These are phyloP conservation scores for Neckera pumila DNA, from an alignment of 225 moss, liverwort and hornwort genomes.

Conservation along the genomic window DNA sequence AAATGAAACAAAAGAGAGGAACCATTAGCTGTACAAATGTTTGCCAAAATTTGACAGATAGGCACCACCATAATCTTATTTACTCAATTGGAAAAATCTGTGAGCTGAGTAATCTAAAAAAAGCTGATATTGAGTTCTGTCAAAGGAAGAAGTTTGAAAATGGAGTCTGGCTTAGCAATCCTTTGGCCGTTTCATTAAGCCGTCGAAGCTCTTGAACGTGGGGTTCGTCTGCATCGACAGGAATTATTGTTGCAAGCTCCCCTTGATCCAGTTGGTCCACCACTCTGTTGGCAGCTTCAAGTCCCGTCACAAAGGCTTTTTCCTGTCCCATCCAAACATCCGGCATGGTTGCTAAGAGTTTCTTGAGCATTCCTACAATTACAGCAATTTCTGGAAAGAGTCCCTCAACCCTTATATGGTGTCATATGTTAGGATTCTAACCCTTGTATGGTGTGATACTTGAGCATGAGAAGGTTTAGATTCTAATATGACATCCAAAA, in stretches of 20 bases:
- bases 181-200: conserved; percentile 51
- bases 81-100: neutral
- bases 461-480: neutral
- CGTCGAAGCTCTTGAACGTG: conserved; percentile 64
- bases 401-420: neutral
- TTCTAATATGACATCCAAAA: neutral
- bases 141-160: conserved; percentile 35
- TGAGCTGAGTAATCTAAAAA: neutral
- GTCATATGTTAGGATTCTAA: neutral
- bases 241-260: conserved; percentile 43
- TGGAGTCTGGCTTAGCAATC: conserved; percentile 33
- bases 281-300: conserved; percentile 87
- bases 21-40: neutral
- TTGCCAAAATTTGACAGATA: neutral
- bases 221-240: conserved; percentile 73
- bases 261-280: conserved; percentile 57
- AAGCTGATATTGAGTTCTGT: neutral
- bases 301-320: conserved; percentile 90
- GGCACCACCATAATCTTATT: neutral
- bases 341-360: neutral
- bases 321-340: conserved; percentile 34
- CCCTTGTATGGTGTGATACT: neutral
- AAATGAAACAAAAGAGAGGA: neutral
- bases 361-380: neutral
- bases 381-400: neutral